Evolutionary conservation across 768 basidiomycete genomes (phyloP), one percentile per base, ranked within the genome.

Genomic region (Russula abietina): DNA sequence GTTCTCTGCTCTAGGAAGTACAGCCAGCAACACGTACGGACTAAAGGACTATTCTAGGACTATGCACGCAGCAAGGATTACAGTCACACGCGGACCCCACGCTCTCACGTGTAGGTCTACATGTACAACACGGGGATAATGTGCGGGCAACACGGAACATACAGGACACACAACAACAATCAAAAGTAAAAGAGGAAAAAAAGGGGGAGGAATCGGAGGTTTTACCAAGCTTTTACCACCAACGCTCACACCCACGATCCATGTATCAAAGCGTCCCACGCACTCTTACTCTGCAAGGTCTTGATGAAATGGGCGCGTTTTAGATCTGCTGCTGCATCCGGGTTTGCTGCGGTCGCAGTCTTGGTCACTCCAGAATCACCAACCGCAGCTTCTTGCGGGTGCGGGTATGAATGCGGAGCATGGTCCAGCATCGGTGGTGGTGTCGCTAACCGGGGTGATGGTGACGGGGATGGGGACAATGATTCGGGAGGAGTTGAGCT

Each of bases 211-310:
- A 43, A 22, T 22, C 38, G 46, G 41, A 26, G n/a, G n/a, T 36
- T 36, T 36, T 36, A 36, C 33, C 33, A 36, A 36, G 33, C 41
- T n/a, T 43, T 43, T 19, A 43, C 41, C 28, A 60, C 45, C 24
- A 12, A 30, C 19, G 14, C 22, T 53, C 57, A 59, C 78, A 84
- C 80, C 70, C 83, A 86, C 38, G 83, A 82, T 36, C 85, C 85
- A 69, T 87, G 85, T 49, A 87, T 82, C 61, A 87, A 73, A 2
- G 84, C 84, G 63, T 87, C 85, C 83, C 83, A 87, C 17, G 83
- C 82, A 60, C 81, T 81, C 74, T 86, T 84, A 28, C 77, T 77
- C 70, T 83, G 81, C 61, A 87, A 72, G 53, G 83, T 81, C 71
- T 82, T 76, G 64, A 87, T 70, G 67, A 85, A 82, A 69, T 78